These are phyloP conservation scores for Craterostigma plantagineum DNA, from an alignment of 257 asterid species.

Conservation along the genomic window DNA sequence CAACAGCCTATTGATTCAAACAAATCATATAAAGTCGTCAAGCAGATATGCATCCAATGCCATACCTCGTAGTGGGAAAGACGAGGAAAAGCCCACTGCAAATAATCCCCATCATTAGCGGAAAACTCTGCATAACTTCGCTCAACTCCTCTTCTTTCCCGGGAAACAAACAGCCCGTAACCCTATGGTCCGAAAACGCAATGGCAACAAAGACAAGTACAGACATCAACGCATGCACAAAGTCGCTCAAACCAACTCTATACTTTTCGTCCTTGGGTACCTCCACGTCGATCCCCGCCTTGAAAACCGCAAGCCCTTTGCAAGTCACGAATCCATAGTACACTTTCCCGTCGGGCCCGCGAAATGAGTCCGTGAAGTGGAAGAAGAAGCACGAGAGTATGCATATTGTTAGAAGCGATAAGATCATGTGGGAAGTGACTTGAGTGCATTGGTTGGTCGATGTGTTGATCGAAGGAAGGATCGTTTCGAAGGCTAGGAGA, in stretches of 20 bases:
- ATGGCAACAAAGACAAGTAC: conserved; percentile 61
- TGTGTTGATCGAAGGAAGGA: conserved; percentile 62
- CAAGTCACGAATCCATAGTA: conserved; percentile 76
- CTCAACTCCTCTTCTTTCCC: conserved; percentile 55
- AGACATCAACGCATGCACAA: conserved; percentile 79
- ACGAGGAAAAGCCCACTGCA: conserved; percentile 83
- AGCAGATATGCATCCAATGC: conserved; percentile 62
- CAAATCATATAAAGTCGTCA: no score
- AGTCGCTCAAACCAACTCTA: conserved; percentile 45
- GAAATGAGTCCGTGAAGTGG: conserved; percentile 87
- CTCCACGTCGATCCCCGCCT: conserved; percentile 42
- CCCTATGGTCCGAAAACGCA: conserved; percentile 70
- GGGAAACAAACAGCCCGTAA: conserved; percentile 66
- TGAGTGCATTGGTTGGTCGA: conserved; percentile 40
- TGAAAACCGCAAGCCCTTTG: conserved; percentile 59
- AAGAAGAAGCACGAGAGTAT: conserved; percentile 78
- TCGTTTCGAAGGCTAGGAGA: conserved; percentile 81
- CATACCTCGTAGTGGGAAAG: conserved; percentile 73
- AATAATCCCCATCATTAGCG: conserved; percentile 67
- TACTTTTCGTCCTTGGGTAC: conserved; percentile 55
- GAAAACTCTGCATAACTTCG: conserved; percentile 84
- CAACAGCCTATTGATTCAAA: not conserved
- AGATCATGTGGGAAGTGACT: conserved; percentile 52
- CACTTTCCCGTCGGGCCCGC: conserved; percentile 56
- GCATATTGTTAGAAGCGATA: conserved; percentile 39